Percentiles rank a stretch among this genome's conserved stretches.
These are phyloP conservation scores for Candida montana DNA, from an alignment of 805 yeast genomes.

Conservation along the genomic window DNA sequence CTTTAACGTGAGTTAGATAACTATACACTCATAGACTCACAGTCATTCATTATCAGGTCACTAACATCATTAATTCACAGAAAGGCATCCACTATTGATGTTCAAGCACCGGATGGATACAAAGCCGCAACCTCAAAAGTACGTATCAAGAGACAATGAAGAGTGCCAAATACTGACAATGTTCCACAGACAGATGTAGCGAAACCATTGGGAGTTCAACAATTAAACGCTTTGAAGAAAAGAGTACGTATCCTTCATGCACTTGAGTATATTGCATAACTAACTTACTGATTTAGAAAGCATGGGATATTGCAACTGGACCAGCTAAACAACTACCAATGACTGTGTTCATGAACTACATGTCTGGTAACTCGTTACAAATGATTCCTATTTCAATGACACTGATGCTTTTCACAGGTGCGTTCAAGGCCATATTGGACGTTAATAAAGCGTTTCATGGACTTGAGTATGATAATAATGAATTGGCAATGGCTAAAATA, in stretches of 20 bases:
- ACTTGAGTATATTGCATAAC: no score
- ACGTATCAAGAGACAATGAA: no score
- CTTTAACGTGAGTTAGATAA: not conserved
- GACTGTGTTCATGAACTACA: conserved; percentile 85
- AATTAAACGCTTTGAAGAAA: not conserved
- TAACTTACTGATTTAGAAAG: conserved; percentile 38
- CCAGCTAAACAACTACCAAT: conserved; percentile 88
- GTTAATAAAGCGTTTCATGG: conserved; percentile 51
- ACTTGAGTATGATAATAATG: conserved; percentile 32
- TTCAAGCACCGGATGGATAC: conserved; percentile 12
- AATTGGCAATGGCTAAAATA: conserved; percentile 24
- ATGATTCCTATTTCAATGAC: conserved; percentile 90
- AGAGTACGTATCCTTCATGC: not conserved
- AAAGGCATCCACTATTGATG: no score
- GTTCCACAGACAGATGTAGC: not conserved
- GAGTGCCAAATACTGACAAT: not conserved
- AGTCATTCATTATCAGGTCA: no score
- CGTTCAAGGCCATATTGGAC: conserved; percentile 63
- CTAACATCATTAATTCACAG: no score
- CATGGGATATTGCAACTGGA: conserved; percentile 79
- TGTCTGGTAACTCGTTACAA: conserved; percentile 88
- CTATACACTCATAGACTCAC: no score
- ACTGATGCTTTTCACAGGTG: conserved; percentile 71
- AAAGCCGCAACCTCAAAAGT: no score
- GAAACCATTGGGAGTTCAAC: not conserved